phyloP scores from a whole-genome alignment of 2,329 filamentous ascomycete species.

The Stagonosporopsis vannaccii region DNA sequence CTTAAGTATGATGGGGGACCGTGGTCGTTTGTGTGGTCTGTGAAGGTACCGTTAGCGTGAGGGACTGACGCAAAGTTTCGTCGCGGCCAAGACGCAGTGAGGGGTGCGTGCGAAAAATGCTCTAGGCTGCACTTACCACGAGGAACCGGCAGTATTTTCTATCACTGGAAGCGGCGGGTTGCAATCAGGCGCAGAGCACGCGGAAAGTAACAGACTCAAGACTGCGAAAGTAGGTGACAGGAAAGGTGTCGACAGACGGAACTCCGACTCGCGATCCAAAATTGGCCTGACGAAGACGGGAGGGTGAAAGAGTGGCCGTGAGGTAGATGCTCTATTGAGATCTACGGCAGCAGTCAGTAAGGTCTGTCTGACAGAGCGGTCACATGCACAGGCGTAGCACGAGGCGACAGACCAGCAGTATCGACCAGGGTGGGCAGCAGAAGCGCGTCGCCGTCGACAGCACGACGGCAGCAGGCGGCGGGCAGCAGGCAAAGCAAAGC shows the following conservation, averaged over 20 bases:
- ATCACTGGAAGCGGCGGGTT: constrained; percentile 25
- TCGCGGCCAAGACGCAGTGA: constrained; percentile 14
- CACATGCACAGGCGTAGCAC: constrained; percentile 38
- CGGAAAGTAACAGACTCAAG: constrained; percentile 31
- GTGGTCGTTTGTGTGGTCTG: constrained; percentile 36
- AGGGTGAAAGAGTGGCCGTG: constrained; percentile 45
- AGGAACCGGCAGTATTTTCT: constrained; percentile 23
- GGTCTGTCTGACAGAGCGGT: constrained; percentile 35
- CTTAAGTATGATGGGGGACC: constrained; percentile 42
- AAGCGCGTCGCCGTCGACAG: constrained; percentile 15
- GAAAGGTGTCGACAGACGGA: constrained; percentile 41
- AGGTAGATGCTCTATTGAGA: constrained; percentile 25
- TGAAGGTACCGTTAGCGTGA: constrained; percentile 36
- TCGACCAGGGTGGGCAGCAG: constrained; percentile 7
- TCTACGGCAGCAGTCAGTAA: constrained; percentile 30
- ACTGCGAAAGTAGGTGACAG: constrained; percentile 34
- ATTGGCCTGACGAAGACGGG: constrained; percentile 22
- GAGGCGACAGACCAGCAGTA: constrained; percentile 26
- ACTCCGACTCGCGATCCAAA: constrained; percentile 42
- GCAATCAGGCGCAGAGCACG: constrained; percentile 26
- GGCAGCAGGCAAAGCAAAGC: constrained; percentile 13
- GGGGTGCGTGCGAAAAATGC: constrained; percentile 12
- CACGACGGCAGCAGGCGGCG: constrained; percentile 1
- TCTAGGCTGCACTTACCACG: constrained; percentile 40
- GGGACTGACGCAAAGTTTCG: constrained; percentile 25